Conservation (phyloP, 2,329 filamentous ascomycete species). For the Ceratocystis albifundus region DNA sequence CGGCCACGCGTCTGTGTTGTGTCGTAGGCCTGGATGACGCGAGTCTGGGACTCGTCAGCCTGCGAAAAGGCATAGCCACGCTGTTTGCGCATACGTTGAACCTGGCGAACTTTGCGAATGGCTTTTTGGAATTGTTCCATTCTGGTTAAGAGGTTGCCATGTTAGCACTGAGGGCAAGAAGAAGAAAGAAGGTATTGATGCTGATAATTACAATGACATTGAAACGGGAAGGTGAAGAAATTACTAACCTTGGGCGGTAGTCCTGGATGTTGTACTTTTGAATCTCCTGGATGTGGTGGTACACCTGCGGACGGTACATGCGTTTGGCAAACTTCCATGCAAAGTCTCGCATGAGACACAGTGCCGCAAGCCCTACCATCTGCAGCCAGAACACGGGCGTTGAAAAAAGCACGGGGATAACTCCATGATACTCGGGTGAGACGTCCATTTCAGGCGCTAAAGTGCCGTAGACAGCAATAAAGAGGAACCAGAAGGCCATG, state of each 20-base stretch:
- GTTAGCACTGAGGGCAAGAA: background rate
- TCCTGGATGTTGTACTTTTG: constrained; percentile 99
- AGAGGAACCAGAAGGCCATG: constrained; percentile 80
- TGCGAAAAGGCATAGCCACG: constrained; percentile 96
- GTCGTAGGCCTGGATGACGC: constrained; percentile 93
- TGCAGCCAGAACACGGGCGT: constrained; percentile 87
- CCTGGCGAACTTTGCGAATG: constrained; percentile 93
- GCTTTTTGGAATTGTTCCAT: constrained; percentile 99
- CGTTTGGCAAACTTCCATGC: constrained; percentile 95
- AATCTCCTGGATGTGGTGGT: constrained; percentile 98
- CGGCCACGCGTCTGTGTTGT: constrained; percentile 82
- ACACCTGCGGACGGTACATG: constrained; percentile 92
- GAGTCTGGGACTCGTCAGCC: constrained; percentile 89
- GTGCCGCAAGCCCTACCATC: constrained; percentile 61
- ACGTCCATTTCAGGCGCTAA: constrained; percentile 73
- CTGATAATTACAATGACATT: too few relatives aligned
- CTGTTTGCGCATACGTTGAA: constrained; percentile 98
- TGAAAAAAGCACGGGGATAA: constrained; percentile 67
- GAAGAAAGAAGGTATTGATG: too few relatives aligned
- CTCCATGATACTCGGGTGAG: constrained; percentile 72
- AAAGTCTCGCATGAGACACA: constrained; percentile 81
- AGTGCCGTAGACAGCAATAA: constrained; percentile 76
- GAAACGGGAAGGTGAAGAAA: background rate
- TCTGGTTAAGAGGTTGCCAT: constrained; percentile 34
- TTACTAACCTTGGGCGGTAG: constrained; percentile 74